Evolutionary conservation across 2,329 filamentous ascomycete species (phyloP), one percentile per base, ranked within the genome.

Genomic region (Macrophomina pseudophaseolina): DNA sequence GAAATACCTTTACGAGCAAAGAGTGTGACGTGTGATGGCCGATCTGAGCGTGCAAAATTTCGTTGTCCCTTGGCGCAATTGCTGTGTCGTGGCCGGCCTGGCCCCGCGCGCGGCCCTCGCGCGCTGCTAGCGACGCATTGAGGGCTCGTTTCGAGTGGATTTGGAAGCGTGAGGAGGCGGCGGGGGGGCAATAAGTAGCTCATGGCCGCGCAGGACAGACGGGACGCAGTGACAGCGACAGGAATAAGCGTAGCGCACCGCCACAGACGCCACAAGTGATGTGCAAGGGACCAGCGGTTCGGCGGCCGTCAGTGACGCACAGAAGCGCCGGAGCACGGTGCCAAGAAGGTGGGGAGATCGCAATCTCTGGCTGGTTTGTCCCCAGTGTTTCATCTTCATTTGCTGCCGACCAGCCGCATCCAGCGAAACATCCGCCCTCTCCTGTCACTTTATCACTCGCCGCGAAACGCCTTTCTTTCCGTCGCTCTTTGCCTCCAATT

Each of bases 321-420:
- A 33, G 40, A 46, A 48, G 56, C 40, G 40, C 40, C 40, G 51
- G 32, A 7, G 54, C 54, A 46, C 54, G 54, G 54, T 4, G 40
- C 42, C 28, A 28, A 30, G 40, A 49, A 18, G 32, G 58, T 62
- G 58, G 58, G 58, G 58, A 62, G 58, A 62, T 62, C 58, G 58
- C 58, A 62, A 62, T 62, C 58, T 62, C 58, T 49, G 58, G 58
- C n/a, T 49, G 42, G 58, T 16, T 42, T 35, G 56, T 60, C 56
- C 30, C 56, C 56, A 60, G 28, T 62, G 58, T 62, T 62, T 62
- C 58, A 62, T 49, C 58, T 62, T 62, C 58, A 62, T 62, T 62
- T 62, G 58, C 32, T 62, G 58, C 58, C 58, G 44, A 16, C 58
- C 58, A 62, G 58, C 58, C 58, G 58, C 58, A 62, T 38, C 30